Evolutionary conservation across 345 rosid genomes (phyloP), one percentile per base, ranked within the genome.

Genomic region (Diplotaxis tenuifolia): DNA sequence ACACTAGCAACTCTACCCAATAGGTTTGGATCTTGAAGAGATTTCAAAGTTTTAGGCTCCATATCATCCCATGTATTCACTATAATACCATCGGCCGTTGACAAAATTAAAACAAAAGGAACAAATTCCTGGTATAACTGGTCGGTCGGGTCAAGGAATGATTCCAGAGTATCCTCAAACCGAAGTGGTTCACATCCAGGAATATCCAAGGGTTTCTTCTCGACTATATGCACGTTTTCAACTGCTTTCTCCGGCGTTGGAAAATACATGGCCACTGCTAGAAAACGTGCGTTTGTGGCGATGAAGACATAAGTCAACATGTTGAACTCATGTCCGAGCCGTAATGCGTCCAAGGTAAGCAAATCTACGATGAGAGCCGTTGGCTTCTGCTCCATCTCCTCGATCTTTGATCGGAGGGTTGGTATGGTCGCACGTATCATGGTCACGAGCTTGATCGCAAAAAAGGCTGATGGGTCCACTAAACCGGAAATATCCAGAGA

Each of bases 211-310:
- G 87, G 82, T 57, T 64, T 56, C 36, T 67, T 55, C 36, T 57
- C 62, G 36, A 57, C 11, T 29, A 68, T 52, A 29, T 82, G 83
- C 7, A 78, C 78, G 2, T 72, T 78, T 8, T 56, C 32, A 16
- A 58, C 71, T 23, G 20, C 64, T 19, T 50, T 18, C 0, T 83
- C 81, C 0, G 78, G 7, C 31, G 68, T 62, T 0, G 89, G 82
- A 8, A 65, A 21, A 61, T 65, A 69, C 18, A 85, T 0, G 0
- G 58, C 5, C 21, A 79, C 22, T 1, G 91, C 74, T 1, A 83
- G 71, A 47, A 77, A 74, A 82, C 85, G 81, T 1, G 92, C 88
- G 71, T 82, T 86, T 4, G 83, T 59, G 27, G 89, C 22, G 6
- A 76, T 0, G 42, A 77, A 84, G 11, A 79, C 31, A 9, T 78